A percentile compares a stretch with the other conserved stretches of the same genome.
Evolutionary conservation across 495 filamentous ascomycete genomes (phyloP).

Genomic region (Penicillium pancosmium): DNA sequence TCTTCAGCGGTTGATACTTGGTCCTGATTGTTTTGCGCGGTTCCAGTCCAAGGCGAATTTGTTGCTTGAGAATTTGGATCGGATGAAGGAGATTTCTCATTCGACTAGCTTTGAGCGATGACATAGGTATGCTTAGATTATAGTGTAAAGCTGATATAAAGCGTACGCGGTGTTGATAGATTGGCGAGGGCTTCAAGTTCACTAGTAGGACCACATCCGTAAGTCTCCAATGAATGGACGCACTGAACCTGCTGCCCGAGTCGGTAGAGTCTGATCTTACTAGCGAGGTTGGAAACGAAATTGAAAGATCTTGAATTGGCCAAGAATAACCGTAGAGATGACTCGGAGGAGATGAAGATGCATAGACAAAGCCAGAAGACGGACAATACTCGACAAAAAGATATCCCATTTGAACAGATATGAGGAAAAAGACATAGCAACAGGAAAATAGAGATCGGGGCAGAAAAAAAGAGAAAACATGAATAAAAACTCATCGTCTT

Average conservation of each 20-base stretch:
- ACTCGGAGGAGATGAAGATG: constrained; percentile 3
- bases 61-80: constrained; percentile 13
- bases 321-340: neutral
- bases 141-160: neutral
- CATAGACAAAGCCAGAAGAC: constrained; percentile 1
- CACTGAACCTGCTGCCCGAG: no score
- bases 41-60: constrained; percentile 15
- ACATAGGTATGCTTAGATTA: neutral
- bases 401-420: constrained; percentile 22
- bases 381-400: constrained; percentile 11
- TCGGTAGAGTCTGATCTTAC: no score
- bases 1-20: constrained; percentile 21
- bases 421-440: constrained; percentile 2
- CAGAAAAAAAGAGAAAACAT: constrained; percentile 7
- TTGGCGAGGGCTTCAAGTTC: no score
- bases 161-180: no score
- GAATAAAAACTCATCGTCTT: constrained; percentile 20
- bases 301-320: constrained; percentile 5
- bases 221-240: no score
- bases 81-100: constrained; percentile 21
- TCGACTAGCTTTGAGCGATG: constrained; percentile 14
- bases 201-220: no score
- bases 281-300: no score
- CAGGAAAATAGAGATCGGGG: neutral
- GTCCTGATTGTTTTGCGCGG: constrained; percentile 21